phyloP scores from a whole-genome alignment of 179 eudicot species.

The Nepenthes alata region DNA sequence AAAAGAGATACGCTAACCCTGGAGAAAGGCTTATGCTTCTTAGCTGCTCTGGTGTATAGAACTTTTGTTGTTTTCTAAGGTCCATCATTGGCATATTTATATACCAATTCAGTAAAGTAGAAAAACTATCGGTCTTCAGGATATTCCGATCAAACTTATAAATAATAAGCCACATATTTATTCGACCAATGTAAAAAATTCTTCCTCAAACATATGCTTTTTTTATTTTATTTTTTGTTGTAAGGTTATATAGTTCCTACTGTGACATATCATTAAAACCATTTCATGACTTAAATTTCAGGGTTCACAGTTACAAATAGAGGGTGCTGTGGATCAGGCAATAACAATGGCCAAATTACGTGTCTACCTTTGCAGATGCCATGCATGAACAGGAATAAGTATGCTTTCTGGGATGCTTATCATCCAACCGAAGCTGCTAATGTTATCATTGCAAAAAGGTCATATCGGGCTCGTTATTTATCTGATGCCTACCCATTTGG shows the following conservation, averaged over 20 bases:
- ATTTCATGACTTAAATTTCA: background rate
- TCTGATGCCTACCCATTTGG: slow-evolving; percentile 56
- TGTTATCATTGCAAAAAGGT: slow-evolving; percentile 38
- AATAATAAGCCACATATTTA: no score
- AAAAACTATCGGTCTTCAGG: no score
- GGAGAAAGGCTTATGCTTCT: no score
- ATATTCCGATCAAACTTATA: no score
- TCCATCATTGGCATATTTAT: no score
- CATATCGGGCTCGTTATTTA: slow-evolving; percentile 33
- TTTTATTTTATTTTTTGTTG: no score
- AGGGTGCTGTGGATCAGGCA: slow-evolving; percentile 94
- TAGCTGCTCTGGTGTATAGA: no score
- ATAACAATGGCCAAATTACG: slow-evolving; percentile 82
- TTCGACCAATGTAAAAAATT: no score
- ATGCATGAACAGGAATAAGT: slow-evolving; percentile 47
- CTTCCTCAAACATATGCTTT: no score
- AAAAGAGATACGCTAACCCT: no score
- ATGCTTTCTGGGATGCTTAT: slow-evolving; percentile 86
- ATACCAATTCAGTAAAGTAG: no score
- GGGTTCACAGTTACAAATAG: slow-evolving; percentile 58
- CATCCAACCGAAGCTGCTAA: slow-evolving; percentile 80
- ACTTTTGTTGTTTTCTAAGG: no score
- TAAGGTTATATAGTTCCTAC: background rate
- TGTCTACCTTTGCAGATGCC: slow-evolving; percentile 70
- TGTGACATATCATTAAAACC: background rate